phyloP scores from a whole-genome alignment of 192 early-diverging fungal species.

The Coemansia sp. region DNA sequence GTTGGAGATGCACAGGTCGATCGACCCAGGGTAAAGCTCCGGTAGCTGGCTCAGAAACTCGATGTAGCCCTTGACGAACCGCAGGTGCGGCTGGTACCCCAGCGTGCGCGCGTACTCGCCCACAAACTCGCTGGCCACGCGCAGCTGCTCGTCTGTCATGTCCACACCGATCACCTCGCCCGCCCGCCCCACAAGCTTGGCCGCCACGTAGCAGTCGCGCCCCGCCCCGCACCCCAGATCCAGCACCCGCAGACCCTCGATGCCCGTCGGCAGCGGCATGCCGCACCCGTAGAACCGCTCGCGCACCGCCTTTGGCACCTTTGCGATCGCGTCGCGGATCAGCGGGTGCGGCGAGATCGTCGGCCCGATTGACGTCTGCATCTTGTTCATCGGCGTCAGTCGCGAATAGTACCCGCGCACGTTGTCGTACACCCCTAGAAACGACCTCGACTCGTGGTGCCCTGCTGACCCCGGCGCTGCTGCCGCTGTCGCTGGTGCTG shows the following conservation, averaged over 20 bases:
- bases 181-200: slow-evolving; percentile 38
- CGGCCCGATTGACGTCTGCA: slow-evolving; percentile 44
- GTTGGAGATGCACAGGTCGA: slow-evolving; percentile 55
- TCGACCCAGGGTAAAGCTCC: slow-evolving; percentile 26
- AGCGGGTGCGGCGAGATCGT: slow-evolving; percentile 28
- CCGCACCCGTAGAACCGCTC: slow-evolving; percentile 53
- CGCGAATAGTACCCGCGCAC: slow-evolving; percentile 56
- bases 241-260: slow-evolving; percentile 46
- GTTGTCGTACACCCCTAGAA: slow-evolving; percentile 48
- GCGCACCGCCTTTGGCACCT: slow-evolving; percentile 37
- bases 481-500: slow-evolving; percentile 9
- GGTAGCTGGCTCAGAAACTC: slow-evolving; percentile 35
- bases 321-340: slow-evolving; percentile 38
- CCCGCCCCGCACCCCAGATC: slow-evolving; percentile 54
- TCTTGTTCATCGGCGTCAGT: slow-evolving; percentile 40
- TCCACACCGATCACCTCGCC: slow-evolving; percentile 53
- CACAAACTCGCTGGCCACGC: slow-evolving; percentile 32
- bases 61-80: slow-evolving; percentile 51
- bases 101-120: slow-evolving; percentile 22
- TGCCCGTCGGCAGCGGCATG: slow-evolving; percentile 47
- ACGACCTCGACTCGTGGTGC: slow-evolving; percentile 23
- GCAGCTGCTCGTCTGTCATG: slow-evolving; percentile 57
- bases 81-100: slow-evolving; percentile 45
- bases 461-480: background rate
- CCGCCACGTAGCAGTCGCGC: slow-evolving; percentile 56